phyloP scores from a whole-genome alignment of 1,139 yeast genomes.

The Saccharomyces hybrid region DNA sequence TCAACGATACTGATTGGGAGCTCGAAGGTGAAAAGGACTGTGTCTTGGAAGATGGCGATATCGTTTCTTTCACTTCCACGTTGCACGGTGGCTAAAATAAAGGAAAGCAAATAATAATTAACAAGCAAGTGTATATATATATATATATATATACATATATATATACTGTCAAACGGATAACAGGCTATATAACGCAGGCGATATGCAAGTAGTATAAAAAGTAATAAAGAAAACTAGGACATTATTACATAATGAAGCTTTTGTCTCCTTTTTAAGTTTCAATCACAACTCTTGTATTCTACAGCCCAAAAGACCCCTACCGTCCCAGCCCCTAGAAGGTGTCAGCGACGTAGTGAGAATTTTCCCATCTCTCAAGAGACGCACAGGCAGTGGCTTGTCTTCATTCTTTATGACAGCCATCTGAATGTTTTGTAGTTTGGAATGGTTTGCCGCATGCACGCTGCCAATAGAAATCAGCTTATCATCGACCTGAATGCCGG shows the following conservation, averaged over 20 bases:
- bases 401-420: constrained; percentile 14
- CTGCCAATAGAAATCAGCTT: constrained; percentile 45
- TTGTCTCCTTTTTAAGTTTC: background rate
- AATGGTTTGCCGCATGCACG: constrained; percentile 48
- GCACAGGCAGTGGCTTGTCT: constrained; percentile 15
- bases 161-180: background rate
- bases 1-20: constrained; percentile 97
- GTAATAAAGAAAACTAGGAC: background rate
- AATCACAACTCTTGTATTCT: constrained; percentile 3
- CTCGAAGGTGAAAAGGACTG: constrained; percentile 82
- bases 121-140: background rate
- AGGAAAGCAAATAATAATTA: background rate
- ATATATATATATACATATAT: background rate
- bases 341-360: constrained; percentile 29
- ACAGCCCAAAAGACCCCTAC: constrained; percentile 70
- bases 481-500: constrained; percentile 41
- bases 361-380: constrained; percentile 13
- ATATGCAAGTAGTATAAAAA: background rate
- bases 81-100: constrained; percentile 75
- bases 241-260: background rate
- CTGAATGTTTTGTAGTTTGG: constrained; percentile 32
- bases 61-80: constrained; percentile 82
- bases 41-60: constrained; percentile 65
- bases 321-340: constrained; percentile 60
- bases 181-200: background rate